Evolutionary conservation across 1,139 yeast genomes (phyloP).

Genomic region (Kodamaea suecica): DNA sequence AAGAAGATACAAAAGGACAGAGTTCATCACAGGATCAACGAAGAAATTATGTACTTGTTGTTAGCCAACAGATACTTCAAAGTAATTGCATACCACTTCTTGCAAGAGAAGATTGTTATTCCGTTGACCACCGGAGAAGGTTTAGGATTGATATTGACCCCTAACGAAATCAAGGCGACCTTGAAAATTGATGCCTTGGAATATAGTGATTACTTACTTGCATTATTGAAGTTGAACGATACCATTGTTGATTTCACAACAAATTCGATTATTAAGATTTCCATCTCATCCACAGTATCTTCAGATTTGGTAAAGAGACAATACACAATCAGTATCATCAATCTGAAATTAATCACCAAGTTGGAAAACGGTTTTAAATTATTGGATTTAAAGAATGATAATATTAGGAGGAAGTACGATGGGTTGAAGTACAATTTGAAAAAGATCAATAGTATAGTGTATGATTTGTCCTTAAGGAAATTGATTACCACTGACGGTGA

Average conservation of each 20-base stretch:
- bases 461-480: conserved; percentile 20
- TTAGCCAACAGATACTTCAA: conserved; percentile 20
- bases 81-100: conserved; percentile 14
- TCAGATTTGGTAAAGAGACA: conserved; percentile 11
- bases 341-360: conserved; percentile 25
- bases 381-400: conserved; percentile 32
- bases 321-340: conserved; percentile 23
- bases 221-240: conserved; percentile 24
- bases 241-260: conserved; percentile 30
- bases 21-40: conserved; percentile 18
- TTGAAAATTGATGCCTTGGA: conserved; percentile 17
- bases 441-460: conserved; percentile 28
- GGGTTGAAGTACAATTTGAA: conserved; percentile 31
- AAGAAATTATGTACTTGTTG: conserved; percentile 22
- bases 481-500: conserved; percentile 9
- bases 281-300: conserved; percentile 13
- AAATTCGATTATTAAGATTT: conserved; percentile 24
- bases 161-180: conserved; percentile 15
- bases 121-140: conserved; percentile 6
- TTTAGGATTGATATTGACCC: conserved; percentile 21
- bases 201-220: conserved; percentile 23
- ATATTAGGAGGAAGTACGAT: conserved; percentile 27
- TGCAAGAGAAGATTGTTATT: conserved; percentile 5
- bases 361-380: conserved; percentile 29
- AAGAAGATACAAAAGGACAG: conserved; percentile 22